Evolutionary conservation across 139 green algal species (phyloP), one percentile per base, ranked within the genome.

Genomic region (Zygnema circumcarinatum): DNA sequence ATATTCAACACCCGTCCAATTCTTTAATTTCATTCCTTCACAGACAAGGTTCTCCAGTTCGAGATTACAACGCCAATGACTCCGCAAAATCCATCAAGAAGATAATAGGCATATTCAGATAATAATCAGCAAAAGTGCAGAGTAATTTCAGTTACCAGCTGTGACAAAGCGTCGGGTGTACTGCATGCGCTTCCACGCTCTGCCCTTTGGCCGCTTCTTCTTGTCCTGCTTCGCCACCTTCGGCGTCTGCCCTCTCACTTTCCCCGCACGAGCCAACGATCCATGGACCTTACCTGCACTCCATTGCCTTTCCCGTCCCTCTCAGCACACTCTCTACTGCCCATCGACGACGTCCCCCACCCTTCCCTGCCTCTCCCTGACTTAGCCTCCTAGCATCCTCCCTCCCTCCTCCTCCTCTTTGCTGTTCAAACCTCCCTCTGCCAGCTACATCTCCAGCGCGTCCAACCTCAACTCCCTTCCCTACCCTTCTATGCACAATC

Each of bases 141-240:
- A n/a, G n/a, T n/a, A n/a, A n/a, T n/a, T n/a, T n/a, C n/a, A n/a
- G n/a, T 20, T 93, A 90, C 85, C 85, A 81, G 97, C 94, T 86
- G 96, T 97, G 33, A 97, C 95, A 80, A 99, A 99, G 68, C 97
- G 95, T 86, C 97, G 92, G 94, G 98, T 99, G 96, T 99, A 99
- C 92, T 98, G 75, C 38, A 92, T 38, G 67, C 97, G 93, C 95
- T 99, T 98, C 81, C 94, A 92, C n/a, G 97, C 97, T 69, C 97
- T 94, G 79, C 96, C 96, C 89, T 92, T 93, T 76, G 81, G 92
- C 88, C 86, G 90, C 94, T 99, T 99, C 94, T 98, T 98, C 96
- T 99, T 99, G 83, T 99, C 97, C 93, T 99, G 96, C 91, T 97
- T 97, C 38, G 94, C 94, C 7, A 99, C 97, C 96, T 99, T 99